A percentile compares a stretch with the other conserved stretches of the same genome.
Evolutionary conservation across 768 basidiomycete genomes (phyloP).

Genomic region (Tylopilus plumbeoviolaceoides): DNA sequence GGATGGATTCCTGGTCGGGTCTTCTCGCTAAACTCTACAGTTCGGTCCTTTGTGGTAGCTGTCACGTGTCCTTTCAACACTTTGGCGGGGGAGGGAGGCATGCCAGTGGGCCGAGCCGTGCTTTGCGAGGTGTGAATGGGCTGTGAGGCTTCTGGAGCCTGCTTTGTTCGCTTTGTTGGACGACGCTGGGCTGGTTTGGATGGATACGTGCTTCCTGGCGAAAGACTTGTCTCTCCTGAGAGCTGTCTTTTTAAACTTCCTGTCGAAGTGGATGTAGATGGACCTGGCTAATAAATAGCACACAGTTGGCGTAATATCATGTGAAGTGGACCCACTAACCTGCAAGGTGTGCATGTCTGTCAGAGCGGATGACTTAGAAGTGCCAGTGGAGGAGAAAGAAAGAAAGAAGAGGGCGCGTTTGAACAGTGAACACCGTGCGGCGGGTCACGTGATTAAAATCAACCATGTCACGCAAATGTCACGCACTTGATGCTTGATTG

Average conservation of each 20-base stretch:
- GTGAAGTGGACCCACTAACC: background rate
- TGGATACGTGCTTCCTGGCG: background rate
- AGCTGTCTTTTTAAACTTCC: slow-evolving; percentile 21
- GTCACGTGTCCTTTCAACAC: slow-evolving; percentile 2
- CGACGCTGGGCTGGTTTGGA: slow-evolving; percentile 10
- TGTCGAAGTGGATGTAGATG: slow-evolving; percentile 14
- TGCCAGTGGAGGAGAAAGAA: background rate
- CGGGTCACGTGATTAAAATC: slow-evolving; percentile 26
- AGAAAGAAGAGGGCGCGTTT: background rate
- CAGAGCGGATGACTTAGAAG: background rate
- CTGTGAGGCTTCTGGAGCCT: slow-evolving; percentile 10
- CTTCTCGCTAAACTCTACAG: background rate
- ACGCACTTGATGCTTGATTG: too few species aligned
- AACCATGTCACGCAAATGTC: slow-evolving; percentile 1
- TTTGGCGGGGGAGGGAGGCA: slow-evolving; percentile 9
- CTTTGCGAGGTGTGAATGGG: slow-evolving; percentile 5
- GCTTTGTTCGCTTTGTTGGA: slow-evolving; percentile 17
- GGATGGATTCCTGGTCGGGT: slow-evolving; percentile 5
- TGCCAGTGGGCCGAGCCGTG: background rate
- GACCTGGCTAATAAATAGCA: slow-evolving; percentile 5
- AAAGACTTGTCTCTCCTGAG: slow-evolving; percentile 14
- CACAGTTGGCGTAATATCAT: too few species aligned
- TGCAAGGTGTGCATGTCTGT: slow-evolving; percentile 15
- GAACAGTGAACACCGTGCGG: slow-evolving; percentile 2
- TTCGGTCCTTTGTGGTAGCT: background rate